phyloP scores from a whole-genome alignment of 768 basidiomycete genomes.

The Leccinum sublutescens region DNA sequence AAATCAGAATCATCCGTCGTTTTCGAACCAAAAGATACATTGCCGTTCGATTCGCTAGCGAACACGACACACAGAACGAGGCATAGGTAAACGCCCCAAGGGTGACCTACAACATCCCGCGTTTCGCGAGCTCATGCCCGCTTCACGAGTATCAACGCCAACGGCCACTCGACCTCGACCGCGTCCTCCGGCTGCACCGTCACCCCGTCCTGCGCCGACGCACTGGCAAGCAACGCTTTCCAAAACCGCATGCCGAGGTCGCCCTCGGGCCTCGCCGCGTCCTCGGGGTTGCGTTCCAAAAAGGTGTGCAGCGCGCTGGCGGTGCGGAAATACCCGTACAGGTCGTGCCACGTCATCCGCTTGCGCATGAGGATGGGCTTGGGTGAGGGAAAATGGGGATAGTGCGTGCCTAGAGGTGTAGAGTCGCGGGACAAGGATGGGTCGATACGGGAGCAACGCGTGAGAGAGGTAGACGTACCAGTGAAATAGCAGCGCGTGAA shows the following conservation, averaged over 20 bases:
- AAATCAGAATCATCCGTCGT: not conserved
- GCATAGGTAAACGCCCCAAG: not conserved
- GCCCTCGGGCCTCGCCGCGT: slow-evolving; percentile 45
- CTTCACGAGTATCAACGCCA: slow-evolving; percentile 33
- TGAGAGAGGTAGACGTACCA: slow-evolving; percentile 39
- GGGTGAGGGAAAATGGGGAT: slow-evolving; percentile 36
- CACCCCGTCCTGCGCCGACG: slow-evolving; percentile 26
- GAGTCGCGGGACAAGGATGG: not conserved
- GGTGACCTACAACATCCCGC: not conserved
- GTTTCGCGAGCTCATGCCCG: not conserved
- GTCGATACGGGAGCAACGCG: not conserved
- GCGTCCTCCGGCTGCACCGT: slow-evolving; percentile 18
- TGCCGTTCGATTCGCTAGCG: not conserved
- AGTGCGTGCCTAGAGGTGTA: slow-evolving; percentile 36
- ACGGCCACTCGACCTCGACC: slow-evolving; percentile 44
- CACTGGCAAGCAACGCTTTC: slow-evolving; percentile 47
- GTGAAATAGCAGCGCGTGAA: slow-evolving; percentile 58
- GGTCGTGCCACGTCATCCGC: slow-evolving; percentile 60
- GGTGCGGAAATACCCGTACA: slow-evolving; percentile 69
- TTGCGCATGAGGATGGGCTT: slow-evolving; percentile 54
- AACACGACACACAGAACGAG: not conserved
- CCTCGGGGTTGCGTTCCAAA: slow-evolving; percentile 62
- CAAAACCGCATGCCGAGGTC: slow-evolving; percentile 67
- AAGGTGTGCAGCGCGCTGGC: slow-evolving; percentile 69
- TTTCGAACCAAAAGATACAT: not conserved